A percentile compares a stretch with the other conserved stretches of the same genome.
These are phyloP conservation scores for Stereum hirsutum DNA, from an alignment of 1,284 basidiomycete species.

Conservation along the genomic window DNA sequence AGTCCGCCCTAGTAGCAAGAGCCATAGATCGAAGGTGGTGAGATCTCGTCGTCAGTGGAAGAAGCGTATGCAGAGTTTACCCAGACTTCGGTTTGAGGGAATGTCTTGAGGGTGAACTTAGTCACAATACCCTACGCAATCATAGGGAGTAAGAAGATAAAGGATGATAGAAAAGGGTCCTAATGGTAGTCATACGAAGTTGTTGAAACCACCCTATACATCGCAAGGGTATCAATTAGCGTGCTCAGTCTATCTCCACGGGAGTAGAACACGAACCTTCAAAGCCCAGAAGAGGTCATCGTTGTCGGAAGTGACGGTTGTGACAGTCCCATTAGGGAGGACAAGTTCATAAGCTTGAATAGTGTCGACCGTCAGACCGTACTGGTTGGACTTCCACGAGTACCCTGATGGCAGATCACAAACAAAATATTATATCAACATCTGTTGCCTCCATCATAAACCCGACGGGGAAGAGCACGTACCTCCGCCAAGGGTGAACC, in stretches of 20 bases:
- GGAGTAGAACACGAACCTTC: neutral
- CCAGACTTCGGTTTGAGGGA: conserved; percentile 7
- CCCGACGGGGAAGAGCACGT: neutral
- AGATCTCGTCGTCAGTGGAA: neutral
- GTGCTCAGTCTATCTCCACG: too few relatives aligned
- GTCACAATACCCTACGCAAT: neutral
- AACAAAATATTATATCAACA: neutral
- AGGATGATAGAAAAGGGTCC: neutral
- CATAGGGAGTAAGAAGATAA: neutral
- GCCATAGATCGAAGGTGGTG: neutral
- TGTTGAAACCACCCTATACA: conserved; percentile 9
- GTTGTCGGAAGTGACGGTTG: conserved; percentile 7
- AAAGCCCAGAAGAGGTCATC: conserved; percentile 10
- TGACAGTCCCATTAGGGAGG: conserved; percentile 12
- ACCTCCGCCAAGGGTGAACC: conserved; percentile 16
- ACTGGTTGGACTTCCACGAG: conserved; percentile 13
- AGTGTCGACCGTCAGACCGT: conserved; percentile 15
- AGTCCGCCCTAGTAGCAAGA: conserved; percentile 2
- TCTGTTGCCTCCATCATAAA: neutral
- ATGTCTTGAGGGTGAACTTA: conserved; percentile 3
- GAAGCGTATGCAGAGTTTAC: neutral
- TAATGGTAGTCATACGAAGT: conserved; percentile 8
- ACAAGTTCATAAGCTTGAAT: conserved; percentile 13
- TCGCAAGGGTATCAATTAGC: neutral
- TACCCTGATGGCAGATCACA: conserved; percentile 11